A percentile compares a stretch with the other conserved stretches of the same genome.
Conservation (phyloP, 805 yeast genomes). For the Monosporozyma yasuniensis region DNA sequence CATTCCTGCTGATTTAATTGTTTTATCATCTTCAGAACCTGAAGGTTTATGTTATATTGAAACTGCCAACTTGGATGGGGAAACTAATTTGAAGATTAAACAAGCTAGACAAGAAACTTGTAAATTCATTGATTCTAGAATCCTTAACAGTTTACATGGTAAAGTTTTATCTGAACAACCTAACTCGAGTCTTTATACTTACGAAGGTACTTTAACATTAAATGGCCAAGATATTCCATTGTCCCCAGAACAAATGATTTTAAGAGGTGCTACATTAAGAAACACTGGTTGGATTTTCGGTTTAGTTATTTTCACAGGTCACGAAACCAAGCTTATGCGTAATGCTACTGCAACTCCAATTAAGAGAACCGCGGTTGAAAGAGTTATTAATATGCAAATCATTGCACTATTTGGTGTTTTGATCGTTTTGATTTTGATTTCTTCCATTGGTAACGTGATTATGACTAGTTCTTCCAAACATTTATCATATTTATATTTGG, state of each 20-base stretch:
- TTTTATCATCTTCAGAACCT: slow-evolving; percentile 90
- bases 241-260: slow-evolving; percentile 80
- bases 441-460: slow-evolving; percentile 82
- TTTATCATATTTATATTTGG: slow-evolving; percentile 58
- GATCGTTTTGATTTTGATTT: slow-evolving; percentile 64
- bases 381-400: slow-evolving; percentile 88
- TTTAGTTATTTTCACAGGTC: slow-evolving; percentile 90
- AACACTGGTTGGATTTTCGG: slow-evolving; percentile 96
- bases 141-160: slow-evolving; percentile 46
- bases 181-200: slow-evolving; percentile 86
- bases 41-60: slow-evolving; percentile 96
- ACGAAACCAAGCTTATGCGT: slow-evolving; percentile 95
- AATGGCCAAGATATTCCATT: slow-evolving; percentile 58
- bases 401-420: slow-evolving; percentile 77
- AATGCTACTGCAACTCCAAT: slow-evolving; percentile 98
- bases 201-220: slow-evolving; percentile 70
- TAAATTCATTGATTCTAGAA: slow-evolving; percentile 55
- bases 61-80: slow-evolving; percentile 96
- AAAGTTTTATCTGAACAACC: slow-evolving; percentile 80
- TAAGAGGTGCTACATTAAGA: slow-evolving; percentile 92
- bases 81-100: slow-evolving; percentile 90
- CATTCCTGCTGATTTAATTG: slow-evolving; percentile 84
- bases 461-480: slow-evolving; percentile 45
- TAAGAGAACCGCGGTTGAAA: slow-evolving; percentile 92
- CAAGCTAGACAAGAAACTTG: slow-evolving; percentile 79